A percentile compares a stretch with the other conserved stretches of the same genome.
Evolutionary conservation across 73 alveolate genomes (phyloP).

Genomic region (Paramecium primaurelia): DNA sequence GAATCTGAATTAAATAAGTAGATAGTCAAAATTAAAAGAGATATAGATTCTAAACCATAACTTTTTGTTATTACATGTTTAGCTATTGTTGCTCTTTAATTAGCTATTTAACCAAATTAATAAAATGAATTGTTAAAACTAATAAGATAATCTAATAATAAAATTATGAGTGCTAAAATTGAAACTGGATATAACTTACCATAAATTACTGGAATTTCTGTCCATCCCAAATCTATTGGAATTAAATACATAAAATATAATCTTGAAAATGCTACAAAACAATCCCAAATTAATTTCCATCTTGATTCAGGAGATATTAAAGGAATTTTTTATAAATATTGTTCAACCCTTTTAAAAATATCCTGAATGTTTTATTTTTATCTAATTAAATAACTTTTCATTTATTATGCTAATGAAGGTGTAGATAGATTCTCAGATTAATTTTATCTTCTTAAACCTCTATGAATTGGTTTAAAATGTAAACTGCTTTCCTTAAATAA

Average conservation of each 20-base stretch:
- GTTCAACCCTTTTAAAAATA: background rate
- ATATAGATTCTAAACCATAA: background rate
- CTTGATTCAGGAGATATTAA: slow-evolving; percentile 15
- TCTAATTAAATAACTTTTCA: background rate
- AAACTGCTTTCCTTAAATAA: background rate
- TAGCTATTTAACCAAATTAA: slow-evolving; percentile 26
- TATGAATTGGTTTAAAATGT: background rate
- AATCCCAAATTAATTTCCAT: slow-evolving; percentile 32
- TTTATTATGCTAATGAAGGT: background rate
- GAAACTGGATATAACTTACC: background rate
- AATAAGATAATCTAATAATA: background rate
- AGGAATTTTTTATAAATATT: background rate
- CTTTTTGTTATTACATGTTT: slow-evolving; percentile 38
- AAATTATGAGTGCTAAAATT: background rate
- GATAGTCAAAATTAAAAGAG: background rate
- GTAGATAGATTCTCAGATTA: background rate
- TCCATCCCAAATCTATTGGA: slow-evolving; percentile 45
- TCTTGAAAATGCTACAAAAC: background rate
- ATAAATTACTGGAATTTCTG: background rate
- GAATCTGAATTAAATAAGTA: background rate
- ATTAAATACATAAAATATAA: background rate
- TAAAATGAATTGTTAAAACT: background rate
- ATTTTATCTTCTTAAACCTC: background rate
- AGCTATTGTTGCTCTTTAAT: background rate
- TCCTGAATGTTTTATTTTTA: background rate